phyloP scores from a whole-genome alignment of 225 moss, liverwort and hornwort species.

The Pseudoscleropodium purum region DNA sequence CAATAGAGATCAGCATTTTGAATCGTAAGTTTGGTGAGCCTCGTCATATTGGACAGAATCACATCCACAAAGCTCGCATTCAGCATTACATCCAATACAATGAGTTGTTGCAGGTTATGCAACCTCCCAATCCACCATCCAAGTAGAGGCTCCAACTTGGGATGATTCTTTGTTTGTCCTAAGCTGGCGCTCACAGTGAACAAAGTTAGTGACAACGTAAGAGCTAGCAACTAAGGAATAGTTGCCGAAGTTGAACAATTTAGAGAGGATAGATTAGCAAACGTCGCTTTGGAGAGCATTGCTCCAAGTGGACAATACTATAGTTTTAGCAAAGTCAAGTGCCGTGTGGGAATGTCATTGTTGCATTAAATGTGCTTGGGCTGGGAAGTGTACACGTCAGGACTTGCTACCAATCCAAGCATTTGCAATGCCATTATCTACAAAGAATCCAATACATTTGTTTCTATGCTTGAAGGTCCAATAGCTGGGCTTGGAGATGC shows the following conservation, averaged over 20 bases:
- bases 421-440: conserved; percentile 22
- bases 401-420: conserved; percentile 10
- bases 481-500: neutral
- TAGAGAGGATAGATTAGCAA: conserved; percentile 26
- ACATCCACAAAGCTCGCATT: conserved; percentile 15
- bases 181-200: conserved; percentile 22
- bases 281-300: conserved; percentile 1
- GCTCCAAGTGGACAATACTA: conserved; percentile 14
- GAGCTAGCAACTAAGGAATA: conserved; percentile 8
- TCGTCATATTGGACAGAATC: conserved; percentile 23
- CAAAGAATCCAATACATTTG: neutral
- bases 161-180: conserved; percentile 6
- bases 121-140: conserved; percentile 28
- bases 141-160: conserved; percentile 5
- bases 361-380: conserved; percentile 21
- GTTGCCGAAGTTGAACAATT: conserved; percentile 4
- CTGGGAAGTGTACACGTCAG: conserved; percentile 12
- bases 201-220: conserved; percentile 15
- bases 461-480: neutral
- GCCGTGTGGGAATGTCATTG: neutral
- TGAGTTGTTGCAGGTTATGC: conserved; percentile 16
- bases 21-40: conserved; percentile 8
- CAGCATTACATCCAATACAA: conserved; percentile 8
- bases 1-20: conserved; percentile 15
- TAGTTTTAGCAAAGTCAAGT: conserved; percentile 24